phyloP scores from a whole-genome alignment of 192 early-diverging fungal genomes.

The Backusella tarrabulga region DNA sequence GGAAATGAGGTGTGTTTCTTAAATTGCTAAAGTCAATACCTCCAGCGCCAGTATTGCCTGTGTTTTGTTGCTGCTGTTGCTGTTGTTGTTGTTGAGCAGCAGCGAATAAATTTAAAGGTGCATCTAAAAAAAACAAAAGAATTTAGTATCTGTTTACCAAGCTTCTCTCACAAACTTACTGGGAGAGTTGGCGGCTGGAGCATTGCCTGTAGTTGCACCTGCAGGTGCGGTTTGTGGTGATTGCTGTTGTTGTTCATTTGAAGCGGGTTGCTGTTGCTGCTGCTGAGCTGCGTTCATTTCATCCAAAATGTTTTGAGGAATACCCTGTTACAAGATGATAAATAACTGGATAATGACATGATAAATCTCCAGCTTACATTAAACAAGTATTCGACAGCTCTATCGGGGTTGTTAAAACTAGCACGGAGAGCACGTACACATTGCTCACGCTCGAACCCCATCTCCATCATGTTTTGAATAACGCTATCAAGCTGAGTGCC shows the following conservation, averaged over 20 bases:
- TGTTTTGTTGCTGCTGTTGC: constrained; percentile 27
- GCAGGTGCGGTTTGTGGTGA: neutral
- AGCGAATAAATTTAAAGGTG: constrained; percentile 61
- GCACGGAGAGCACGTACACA: constrained; percentile 91
- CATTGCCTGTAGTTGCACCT: neutral
- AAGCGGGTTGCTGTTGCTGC: constrained; percentile 1
- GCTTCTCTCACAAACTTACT: neutral
- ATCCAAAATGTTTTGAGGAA: constrained; percentile 66
- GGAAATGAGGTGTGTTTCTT: constrained; percentile 84
- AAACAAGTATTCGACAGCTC: constrained; percentile 95
- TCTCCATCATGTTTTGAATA: constrained; percentile 89
- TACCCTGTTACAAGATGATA: constrained; percentile 56
- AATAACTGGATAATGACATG: neutral
- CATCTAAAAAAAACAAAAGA: constrained; percentile 8
- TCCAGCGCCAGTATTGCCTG: constrained; percentile 37
- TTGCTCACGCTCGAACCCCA: constrained; percentile 91
- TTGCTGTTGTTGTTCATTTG: constrained; percentile 22
- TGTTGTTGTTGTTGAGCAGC: constrained; percentile 47
- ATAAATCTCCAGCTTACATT: constrained; percentile 52
- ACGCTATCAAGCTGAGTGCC: constrained; percentile 79
- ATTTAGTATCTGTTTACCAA: no score
- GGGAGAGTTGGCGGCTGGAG: neutral
- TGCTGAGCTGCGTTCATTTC: constrained; percentile 27
- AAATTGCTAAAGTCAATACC: constrained; percentile 49
- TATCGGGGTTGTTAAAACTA: constrained; percentile 95